Conservation (phyloP, 805 yeast genomes). For the Wilhelminamyces savonicus region DNA sequence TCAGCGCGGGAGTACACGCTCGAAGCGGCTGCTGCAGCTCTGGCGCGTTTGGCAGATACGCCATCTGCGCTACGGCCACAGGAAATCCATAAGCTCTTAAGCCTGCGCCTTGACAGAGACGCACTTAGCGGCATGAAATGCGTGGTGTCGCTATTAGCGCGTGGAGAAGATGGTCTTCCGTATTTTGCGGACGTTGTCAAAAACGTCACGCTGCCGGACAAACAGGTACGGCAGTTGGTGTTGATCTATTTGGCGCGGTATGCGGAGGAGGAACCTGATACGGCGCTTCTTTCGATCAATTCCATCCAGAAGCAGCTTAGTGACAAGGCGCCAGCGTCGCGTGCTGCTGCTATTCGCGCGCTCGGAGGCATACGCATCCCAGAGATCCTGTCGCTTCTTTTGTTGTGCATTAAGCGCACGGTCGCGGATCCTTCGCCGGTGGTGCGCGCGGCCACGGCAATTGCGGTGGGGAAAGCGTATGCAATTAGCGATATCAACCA, state of each 20-base stretch:
- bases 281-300: conserved; percentile 84
- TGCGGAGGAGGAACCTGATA: conserved; percentile 81
- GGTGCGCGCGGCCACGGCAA: conserved; percentile 76
- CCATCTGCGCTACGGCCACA: conserved; percentile 53
- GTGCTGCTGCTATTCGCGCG: conserved; percentile 73
- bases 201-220: conserved; percentile 63
- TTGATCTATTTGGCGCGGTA: conserved; percentile 66
- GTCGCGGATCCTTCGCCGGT: conserved; percentile 64
- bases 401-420: conserved; percentile 65
- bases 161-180: conserved; percentile 34
- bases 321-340: conserved; percentile 60
- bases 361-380: conserved; percentile 79
- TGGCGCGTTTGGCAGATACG: conserved; percentile 58
- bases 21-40: conserved; percentile 79
- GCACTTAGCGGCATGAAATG: conserved; percentile 36
- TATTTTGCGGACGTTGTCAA: conserved; percentile 84
- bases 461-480: conserved; percentile 59
- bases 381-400: conserved; percentile 72
- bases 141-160: conserved; percentile 31
- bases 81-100: conserved; percentile 61
- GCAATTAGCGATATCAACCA: conserved; percentile 22
- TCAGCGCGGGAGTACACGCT: conserved; percentile 73
- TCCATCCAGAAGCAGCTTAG: conserved; percentile 80
- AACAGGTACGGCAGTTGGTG: conserved; percentile 65
- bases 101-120: conserved; percentile 59